These are phyloP conservation scores for Coriolopsis trogii DNA, from an alignment of 1,284 basidiomycete species.

Conservation along the genomic window DNA sequence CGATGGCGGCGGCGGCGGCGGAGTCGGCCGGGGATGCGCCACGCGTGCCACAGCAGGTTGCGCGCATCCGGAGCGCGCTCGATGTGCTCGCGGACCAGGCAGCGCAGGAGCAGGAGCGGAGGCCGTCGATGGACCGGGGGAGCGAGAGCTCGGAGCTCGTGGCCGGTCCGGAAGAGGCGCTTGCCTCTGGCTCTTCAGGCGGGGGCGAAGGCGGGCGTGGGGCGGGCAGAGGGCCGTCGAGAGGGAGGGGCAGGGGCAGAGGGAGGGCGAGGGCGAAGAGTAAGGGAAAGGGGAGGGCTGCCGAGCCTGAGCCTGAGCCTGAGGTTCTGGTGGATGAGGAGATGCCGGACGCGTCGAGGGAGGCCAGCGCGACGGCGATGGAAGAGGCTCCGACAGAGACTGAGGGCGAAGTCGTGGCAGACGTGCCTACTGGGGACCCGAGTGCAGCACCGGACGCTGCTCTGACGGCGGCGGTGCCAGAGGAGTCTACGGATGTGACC, in stretches of 20 bases:
- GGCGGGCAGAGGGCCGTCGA: neutral
- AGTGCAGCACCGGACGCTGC: no score
- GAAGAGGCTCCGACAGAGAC: neutral
- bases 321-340: neutral
- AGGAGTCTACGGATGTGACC: no score
- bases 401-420: neutral
- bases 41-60: constrained; percentile 7
- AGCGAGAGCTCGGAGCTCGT: constrained; percentile 7
- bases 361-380: neutral
- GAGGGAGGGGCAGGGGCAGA: constrained; percentile 6
- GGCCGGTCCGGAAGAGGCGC: neutral
- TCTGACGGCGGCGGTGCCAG: no score
- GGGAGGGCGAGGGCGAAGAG: constrained; percentile 2
- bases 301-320: neutral
- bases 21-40: neutral
- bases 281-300: neutral
- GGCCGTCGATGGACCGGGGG: constrained; percentile 21
- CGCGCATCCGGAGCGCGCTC: constrained; percentile 44
- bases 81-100: constrained; percentile 77
- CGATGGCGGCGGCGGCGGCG: neutral
- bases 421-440: no score
- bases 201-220: neutral
- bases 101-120: constrained; percentile 40
- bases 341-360: neutral
- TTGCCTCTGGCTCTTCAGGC: neutral